Evolutionary conservation across 805 yeast species (phyloP).

Genomic region (Dipodascus albidus): DNA sequence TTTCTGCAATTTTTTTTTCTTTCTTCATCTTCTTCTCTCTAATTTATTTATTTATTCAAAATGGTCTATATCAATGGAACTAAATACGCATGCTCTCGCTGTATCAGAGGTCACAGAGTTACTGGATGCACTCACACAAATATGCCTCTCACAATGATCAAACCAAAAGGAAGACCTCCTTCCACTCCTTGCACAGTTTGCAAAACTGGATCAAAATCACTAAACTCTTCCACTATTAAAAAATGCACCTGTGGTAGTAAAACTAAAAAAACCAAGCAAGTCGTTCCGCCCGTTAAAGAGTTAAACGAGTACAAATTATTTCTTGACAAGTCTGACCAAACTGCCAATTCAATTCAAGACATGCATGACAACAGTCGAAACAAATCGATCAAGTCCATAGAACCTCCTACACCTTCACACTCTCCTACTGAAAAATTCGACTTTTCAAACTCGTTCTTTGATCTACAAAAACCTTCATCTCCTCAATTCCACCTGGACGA

Average conservation of each 20-base stretch:
- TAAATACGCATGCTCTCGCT: constrained; percentile 91
- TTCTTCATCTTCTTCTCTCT: not conserved
- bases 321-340: too few species aligned
- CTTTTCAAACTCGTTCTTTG: not conserved
- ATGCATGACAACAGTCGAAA: not conserved
- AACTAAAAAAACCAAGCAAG: constrained; percentile 2
- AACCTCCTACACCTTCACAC: not conserved
- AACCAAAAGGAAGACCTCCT: constrained; percentile 86
- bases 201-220: constrained; percentile 41
- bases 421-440: not conserved
- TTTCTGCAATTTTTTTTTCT: too few species aligned
- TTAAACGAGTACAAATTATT: too few species aligned
- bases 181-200: constrained; percentile 86
- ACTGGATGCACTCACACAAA: constrained; percentile 90
- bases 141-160: constrained; percentile 82
- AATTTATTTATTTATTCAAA: not conserved
- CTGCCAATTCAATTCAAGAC: too few species aligned
- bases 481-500: not conserved
- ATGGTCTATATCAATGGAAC: constrained; percentile 91
- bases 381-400: not conserved
- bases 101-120: constrained; percentile 94
- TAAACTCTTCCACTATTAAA: not conserved
- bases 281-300: not conserved
- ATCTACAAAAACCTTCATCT: not conserved
- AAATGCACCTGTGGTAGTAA: constrained; percentile 16